These are phyloP conservation scores for Podospora pseudopauciseta DNA, from an alignment of 495 filamentous ascomycete species.

Conservation along the genomic window DNA sequence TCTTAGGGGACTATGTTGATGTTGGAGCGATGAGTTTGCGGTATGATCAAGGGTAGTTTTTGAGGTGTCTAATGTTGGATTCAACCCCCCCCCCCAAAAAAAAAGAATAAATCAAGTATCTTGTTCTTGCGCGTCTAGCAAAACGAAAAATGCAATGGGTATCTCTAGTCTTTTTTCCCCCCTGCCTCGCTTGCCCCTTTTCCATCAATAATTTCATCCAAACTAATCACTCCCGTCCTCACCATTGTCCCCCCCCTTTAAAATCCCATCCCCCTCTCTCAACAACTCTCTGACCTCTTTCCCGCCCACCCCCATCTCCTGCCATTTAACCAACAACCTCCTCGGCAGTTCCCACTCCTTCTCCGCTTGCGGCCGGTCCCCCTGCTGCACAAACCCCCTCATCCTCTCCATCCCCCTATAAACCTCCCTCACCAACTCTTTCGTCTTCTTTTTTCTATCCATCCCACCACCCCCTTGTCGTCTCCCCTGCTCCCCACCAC, in stretches of 20 bases:
- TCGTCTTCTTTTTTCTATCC: constrained; percentile 54
- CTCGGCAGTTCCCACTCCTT: constrained; percentile 54
- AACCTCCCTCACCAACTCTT: constrained; percentile 69
- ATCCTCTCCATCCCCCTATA: constrained; percentile 56
- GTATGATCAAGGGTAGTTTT: neutral
- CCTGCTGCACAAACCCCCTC: constrained; percentile 57
- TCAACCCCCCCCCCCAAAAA: neutral
- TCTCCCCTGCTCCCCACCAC: constrained; percentile 15
- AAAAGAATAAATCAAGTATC: neutral
- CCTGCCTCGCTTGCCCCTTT: neutral
- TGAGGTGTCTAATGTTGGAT: neutral
- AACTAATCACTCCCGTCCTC: neutral
- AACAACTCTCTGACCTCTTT: constrained; percentile 46
- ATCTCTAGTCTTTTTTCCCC: neutral
- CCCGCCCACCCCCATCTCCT: constrained; percentile 49
- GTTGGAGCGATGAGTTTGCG: neutral
- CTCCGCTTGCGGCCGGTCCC: constrained; percentile 57
- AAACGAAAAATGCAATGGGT: neutral
- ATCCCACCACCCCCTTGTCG: constrained; percentile 18
- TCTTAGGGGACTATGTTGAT: constrained; percentile 5
- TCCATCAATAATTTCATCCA: neutral
- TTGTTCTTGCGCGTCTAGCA: neutral
- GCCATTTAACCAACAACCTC: constrained; percentile 51
- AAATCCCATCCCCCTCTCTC: constrained; percentile 46
- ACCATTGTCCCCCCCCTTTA: neutral